Evolutionary conservation across 805 yeast species (phyloP).

Genomic region (Suhomyces faveliae): DNA sequence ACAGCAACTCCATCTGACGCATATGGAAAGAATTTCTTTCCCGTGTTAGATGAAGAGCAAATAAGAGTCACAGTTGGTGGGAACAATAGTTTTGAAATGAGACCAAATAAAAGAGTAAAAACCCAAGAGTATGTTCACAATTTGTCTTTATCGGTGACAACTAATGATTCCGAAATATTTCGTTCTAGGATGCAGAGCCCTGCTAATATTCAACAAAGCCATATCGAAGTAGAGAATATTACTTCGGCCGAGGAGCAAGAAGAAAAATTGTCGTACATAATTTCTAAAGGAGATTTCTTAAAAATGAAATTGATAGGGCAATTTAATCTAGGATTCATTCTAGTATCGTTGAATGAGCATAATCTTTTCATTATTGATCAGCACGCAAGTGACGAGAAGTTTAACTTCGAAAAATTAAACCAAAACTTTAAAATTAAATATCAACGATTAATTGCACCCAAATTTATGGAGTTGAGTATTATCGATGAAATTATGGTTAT

Average conservation of each 20-base stretch:
- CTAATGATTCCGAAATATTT: neutral
- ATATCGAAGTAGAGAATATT: slow-evolving; percentile 38
- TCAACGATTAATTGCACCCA: slow-evolving; percentile 63
- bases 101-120: neutral
- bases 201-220: neutral
- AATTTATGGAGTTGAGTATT: slow-evolving; percentile 66
- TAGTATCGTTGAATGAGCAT: slow-evolving; percentile 53
- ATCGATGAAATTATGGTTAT: slow-evolving; percentile 74
- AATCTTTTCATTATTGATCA: slow-evolving; percentile 91
- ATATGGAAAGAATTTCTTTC: slow-evolving; percentile 2
- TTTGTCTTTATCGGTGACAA: neutral
- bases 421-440: slow-evolving; percentile 52
- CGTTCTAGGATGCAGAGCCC: neutral
- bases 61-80: slow-evolving; percentile 6
- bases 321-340: slow-evolving; percentile 91
- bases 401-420: slow-evolving; percentile 72
- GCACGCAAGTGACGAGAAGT: slow-evolving; percentile 97
- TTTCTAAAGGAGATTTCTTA: slow-evolving; percentile 69
- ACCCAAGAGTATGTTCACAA: neutral
- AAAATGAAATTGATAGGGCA: slow-evolving; percentile 86
- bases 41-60: neutral
- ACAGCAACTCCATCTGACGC: slow-evolving; percentile 1
- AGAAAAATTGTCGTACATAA: slow-evolving; percentile 53
- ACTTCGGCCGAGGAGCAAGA: slow-evolving; percentile 54
- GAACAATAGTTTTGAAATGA: neutral